phyloP scores from a whole-genome alignment of 768 basidiomycete species.

The Rhizopogon rudus region DNA sequence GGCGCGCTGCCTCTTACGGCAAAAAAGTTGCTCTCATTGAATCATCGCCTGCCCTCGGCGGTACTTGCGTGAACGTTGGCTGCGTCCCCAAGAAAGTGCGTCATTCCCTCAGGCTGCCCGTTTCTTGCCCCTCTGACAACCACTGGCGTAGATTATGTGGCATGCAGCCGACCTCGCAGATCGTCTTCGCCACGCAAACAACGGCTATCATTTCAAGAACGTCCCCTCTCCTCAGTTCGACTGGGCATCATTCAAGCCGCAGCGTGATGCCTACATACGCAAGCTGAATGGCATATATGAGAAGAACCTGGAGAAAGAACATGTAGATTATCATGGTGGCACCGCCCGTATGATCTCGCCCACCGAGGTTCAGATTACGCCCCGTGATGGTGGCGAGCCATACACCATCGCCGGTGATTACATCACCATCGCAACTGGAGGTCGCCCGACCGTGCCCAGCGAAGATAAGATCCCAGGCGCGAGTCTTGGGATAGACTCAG shows the following conservation, averaged over 20 bases:
- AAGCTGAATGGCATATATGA: slow-evolving; percentile 90
- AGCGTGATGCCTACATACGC: slow-evolving; percentile 93
- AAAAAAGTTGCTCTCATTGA: slow-evolving; percentile 93
- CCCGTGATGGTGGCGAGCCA: slow-evolving; percentile 53
- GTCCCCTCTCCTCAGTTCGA: slow-evolving; percentile 61
- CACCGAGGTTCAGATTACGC: slow-evolving; percentile 68
- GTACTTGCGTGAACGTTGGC: slow-evolving; percentile 98
- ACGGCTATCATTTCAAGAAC: slow-evolving; percentile 70
- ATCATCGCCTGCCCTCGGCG: slow-evolving; percentile 67
- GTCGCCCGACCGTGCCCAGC: slow-evolving; percentile 72
- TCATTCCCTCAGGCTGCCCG: not conserved
- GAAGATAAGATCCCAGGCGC: slow-evolving; percentile 86
- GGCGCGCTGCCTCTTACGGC: slow-evolving; percentile 88
- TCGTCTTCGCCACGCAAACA: slow-evolving; percentile 67
- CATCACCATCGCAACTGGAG: slow-evolving; percentile 84
- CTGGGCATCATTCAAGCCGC: slow-evolving; percentile 89
- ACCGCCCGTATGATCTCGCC: slow-evolving; percentile 67
- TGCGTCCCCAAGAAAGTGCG: slow-evolving; percentile 95
- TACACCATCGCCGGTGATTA: slow-evolving; percentile 75
- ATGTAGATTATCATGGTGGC: slow-evolving; percentile 84
- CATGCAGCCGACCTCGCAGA: slow-evolving; percentile 89
- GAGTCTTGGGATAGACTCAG: slow-evolving; percentile 84
- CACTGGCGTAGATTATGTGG: slow-evolving; percentile 83
- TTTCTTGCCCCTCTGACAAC: not conserved
- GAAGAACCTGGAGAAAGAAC: slow-evolving; percentile 79